Evolutionary conservation across 768 basidiomycete genomes (phyloP).

Genomic region (Collybia mongolica): DNA sequence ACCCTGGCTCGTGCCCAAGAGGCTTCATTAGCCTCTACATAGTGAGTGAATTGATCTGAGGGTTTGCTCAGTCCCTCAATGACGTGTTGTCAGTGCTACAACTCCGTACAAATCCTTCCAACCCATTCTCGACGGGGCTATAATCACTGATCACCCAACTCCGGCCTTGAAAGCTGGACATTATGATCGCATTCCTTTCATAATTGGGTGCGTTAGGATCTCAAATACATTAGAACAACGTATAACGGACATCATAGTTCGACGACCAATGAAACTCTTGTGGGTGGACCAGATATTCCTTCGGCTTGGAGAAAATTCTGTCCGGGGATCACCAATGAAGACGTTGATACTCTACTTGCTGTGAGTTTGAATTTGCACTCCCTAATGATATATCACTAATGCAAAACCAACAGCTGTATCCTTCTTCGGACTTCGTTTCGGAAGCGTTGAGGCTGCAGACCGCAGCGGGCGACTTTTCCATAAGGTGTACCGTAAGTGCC

Average conservation of each 20-base stretch:
- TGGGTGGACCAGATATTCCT: slow-evolving; percentile 27
- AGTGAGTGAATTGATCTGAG: no score
- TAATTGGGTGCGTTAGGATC: slow-evolving; percentile 46
- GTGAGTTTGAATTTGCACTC: slow-evolving; percentile 12
- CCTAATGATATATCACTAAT: neutral
- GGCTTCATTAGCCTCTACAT: no score
- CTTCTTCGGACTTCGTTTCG: slow-evolving; percentile 40
- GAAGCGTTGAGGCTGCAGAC: slow-evolving; percentile 36
- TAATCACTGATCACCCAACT: slow-evolving; percentile 32
- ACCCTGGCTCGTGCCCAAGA: slow-evolving; percentile 58
- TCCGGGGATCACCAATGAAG: slow-evolving; percentile 37
- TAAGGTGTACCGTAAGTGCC: slow-evolving; percentile 50
- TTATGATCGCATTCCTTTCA: slow-evolving; percentile 36
- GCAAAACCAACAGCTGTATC: slow-evolving; percentile 31
- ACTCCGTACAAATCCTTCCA: slow-evolving; percentile 20
- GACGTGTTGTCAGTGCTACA: no score
- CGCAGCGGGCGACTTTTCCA: slow-evolving; percentile 43
- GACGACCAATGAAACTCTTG: no score
- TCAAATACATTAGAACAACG: neutral
- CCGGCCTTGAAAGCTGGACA: slow-evolving; percentile 27
- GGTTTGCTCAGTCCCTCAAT: no score
- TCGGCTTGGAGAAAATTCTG: slow-evolving; percentile 37
- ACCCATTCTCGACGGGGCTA: slow-evolving; percentile 26
- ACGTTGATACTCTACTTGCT: slow-evolving; percentile 31
- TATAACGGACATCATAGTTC: neutral